Base-by-base conservation (phyloP, 2,329 filamentous ascomycete genomes). In the Apiospora hydei region DNA sequence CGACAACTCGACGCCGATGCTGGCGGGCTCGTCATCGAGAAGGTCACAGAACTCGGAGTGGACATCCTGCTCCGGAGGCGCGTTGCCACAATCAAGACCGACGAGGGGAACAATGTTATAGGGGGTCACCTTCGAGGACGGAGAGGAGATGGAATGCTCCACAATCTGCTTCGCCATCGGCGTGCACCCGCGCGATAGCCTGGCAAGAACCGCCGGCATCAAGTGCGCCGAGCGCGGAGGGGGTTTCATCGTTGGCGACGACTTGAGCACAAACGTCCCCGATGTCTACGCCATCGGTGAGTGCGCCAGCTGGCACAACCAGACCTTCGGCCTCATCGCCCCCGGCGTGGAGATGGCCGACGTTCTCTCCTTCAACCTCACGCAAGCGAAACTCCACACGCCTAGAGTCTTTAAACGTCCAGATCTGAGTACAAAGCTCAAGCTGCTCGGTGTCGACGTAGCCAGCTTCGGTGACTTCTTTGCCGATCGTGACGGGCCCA, bases 401-500 rank as follows among this genome's bases (percentile, higher is more conserved):
- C 89, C 89, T 1, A 87, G 93, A 44, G 85, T 85, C 43, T 97
- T 97, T 85, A 94, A 94, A 81, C 85, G 91, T 5, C 95, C 95
- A 0, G 94, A 98, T 80, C 85, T 98, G 53, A 97, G 95, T 85
- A 98, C 95, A 0, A 98, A 97, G 80, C 85, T 98, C 43, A 98
- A 98, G 85, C 85, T 98, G 0, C 87, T 98, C 0, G 95, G 95
- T 0, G 94, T 98, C 11, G 94, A 98, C 75, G 95, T 98, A 5
- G 95, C 95, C 24, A 96, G 93, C 78, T 98, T 98, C 79, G 95
- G 95, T 0, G 95, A 98, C 80, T 98, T 95, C 85, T 98, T 98
- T 76, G 95, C 95, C 0, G 95, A 98, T 77, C 86, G 93, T 43
- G 93, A 97, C 78, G 94, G 94, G 0, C 94, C 94, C 0, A 92